phyloP scores from a whole-genome alignment of 352 stramenopile genomes.

The Pythium volutum region DNA sequence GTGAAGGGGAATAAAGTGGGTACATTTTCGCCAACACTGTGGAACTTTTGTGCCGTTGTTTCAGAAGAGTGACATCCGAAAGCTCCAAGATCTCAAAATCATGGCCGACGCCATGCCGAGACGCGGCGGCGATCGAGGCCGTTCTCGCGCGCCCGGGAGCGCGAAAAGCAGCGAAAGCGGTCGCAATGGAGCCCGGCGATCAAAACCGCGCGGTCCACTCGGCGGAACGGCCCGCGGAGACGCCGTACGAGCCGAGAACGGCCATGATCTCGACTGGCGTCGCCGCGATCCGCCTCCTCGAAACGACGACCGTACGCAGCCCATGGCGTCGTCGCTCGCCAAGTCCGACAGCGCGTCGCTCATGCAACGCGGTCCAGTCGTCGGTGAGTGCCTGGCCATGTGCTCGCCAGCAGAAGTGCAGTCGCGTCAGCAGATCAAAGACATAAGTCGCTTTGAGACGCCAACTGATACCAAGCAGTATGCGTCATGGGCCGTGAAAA shows the following conservation, averaged over 20 bases:
- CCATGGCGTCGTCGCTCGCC: neutral
- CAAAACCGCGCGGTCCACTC: neutral
- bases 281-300: neutral
- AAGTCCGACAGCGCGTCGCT: neutral
- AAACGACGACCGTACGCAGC: neutral
- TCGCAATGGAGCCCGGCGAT: neutral
- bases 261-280: neutral
- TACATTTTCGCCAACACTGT: neutral
- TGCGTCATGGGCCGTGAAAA: conserved; percentile 22
- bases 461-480: neutral
- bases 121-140: neutral
- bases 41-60: neutral
- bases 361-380: neutral
- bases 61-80: neutral
- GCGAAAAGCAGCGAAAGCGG: neutral
- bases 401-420: conserved; percentile 16
- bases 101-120: neutral
- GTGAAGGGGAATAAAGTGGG: neutral
- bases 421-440: conserved; percentile 14
- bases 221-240: neutral
- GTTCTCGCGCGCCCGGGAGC: neutral
- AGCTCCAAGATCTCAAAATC: neutral
- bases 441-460: conserved; percentile 29
- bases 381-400: conserved; percentile 20
- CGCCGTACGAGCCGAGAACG: neutral